phyloP scores from a whole-genome alignment of 2,329 filamentous ascomycete species.

The Zymoseptoria tritici region DNA sequence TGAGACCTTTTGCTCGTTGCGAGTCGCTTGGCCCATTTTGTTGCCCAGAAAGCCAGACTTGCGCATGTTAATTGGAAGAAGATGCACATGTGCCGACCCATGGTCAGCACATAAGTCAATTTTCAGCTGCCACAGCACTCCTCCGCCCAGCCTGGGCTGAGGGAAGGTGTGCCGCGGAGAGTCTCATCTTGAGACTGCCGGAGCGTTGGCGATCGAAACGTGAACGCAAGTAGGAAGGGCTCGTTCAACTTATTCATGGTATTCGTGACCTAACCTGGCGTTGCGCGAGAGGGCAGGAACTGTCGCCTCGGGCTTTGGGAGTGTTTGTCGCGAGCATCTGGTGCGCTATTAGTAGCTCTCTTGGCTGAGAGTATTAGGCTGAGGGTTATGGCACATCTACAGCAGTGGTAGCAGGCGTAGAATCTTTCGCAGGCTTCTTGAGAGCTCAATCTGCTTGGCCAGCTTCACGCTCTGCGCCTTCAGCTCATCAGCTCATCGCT shows the following conservation, averaged over 20 bases:
- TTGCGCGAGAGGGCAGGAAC: not conserved
- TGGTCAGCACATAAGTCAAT: no score
- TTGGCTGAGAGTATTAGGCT: not conserved
- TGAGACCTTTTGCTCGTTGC: conserved; percentile 37
- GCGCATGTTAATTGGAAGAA: conserved; percentile 79
- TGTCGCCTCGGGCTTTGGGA: not conserved
- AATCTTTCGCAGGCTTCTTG: not conserved
- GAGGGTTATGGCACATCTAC: no score
- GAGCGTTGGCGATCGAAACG: no score
- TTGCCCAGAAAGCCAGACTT: conserved; percentile 91
- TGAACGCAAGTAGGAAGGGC: no score
- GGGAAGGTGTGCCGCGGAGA: no score
- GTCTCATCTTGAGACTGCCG: no score
- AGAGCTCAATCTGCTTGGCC: conserved; percentile 8
- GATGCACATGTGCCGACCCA: no score
- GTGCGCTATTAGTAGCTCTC: not conserved
- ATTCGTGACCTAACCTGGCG: no score
- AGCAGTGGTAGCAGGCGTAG: not conserved
- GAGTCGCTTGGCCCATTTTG: conserved; percentile 41
- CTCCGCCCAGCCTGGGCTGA: no score
- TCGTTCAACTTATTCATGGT: conserved; percentile 4
- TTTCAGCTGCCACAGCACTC: no score
- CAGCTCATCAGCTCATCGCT: conserved; percentile 13
- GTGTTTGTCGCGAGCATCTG: not conserved
- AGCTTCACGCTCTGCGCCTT: conserved; percentile 13